Base-by-base conservation (phyloP, 108 stramenopile genomes). In the Cyclotella distinguenda region DNA sequence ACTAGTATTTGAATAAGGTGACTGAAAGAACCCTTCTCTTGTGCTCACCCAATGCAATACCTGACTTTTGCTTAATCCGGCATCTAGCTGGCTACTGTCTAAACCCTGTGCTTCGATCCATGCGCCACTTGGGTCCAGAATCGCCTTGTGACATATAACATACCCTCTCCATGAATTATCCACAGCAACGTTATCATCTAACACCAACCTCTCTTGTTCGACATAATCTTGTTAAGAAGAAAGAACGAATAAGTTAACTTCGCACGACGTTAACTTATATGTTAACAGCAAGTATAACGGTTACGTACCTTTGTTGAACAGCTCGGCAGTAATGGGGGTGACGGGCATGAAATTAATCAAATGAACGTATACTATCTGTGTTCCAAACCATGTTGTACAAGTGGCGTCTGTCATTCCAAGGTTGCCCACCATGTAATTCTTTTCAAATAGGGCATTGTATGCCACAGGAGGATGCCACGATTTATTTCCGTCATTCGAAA, bases 401-500 rank as follows among this genome's bases (percentile, higher is more conserved):
- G 73, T 72, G 7, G 74, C 86, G 67, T 91, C 90, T 28, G 85
- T 61, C 88, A 90, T 90, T 8, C 92, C 92, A n/a, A 93, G 40
- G 54, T 93, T 93, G n/a, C 92, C 92, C 16, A 93, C 89, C 92
- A 93, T 93, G 58, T 87, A 88, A 58, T 88, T 88, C 66, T 77
- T 36, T 30, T 74, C 59, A 68, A 93, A 88, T 18, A 64, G 19
- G 15, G 57, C 15, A 36, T 65, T 59, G 50, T 77, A 76, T 10
- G 60, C 42, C 16, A 35, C 47, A 32, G 67, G 68, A 19, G 62
- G 44, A 25, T 50, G 35, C 28, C 39, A 46, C 0, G 52, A 9
- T 19, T 40, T 43, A 8, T 13, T 9, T 2, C 58, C 25, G 16
- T 6, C 19, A 13, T 32, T 63, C 25, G 35, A 27, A 22, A 49